Base-by-base conservation (phyloP, 495 filamentous ascomycete genomes). In the Acidomyces sp. region DNA sequence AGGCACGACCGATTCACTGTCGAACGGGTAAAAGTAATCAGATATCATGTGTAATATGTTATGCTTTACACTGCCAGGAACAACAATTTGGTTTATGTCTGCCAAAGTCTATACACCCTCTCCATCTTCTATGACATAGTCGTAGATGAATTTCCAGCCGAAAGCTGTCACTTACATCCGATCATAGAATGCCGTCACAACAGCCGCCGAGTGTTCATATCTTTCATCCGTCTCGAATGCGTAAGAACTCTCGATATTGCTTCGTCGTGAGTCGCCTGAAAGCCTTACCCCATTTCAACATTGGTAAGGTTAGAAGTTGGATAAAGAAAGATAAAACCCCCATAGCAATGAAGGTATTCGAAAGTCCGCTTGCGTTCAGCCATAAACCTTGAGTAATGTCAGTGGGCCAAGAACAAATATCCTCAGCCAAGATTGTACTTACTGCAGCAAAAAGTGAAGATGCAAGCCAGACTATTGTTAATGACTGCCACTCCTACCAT, bases 401-500 rank as follows among this genome's bases (percentile, higher is more conserved):
- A 24, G 10, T 38, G 10, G 6, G 17, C 6, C 17, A 17, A 16
- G 21, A 10, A 12, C 21, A 9, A 17, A 7, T 34, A 16, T 7
- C 32, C 7, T 34, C 9, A 34, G 11, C 9, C 7, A 9, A 21
- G 7, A n/a, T 9, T 15, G 12, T 3, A 41, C 39, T 41, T 35
- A 41, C 39, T 41, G 27, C 11, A 10, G 2, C 43, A 45, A 38
- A 61, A 61, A 2, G 58, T 61, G 39, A 61, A 58, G 24, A 61
- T 48, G 32, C 57, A 60, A 12, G 55, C 57, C 15, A 61, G 52
- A 11, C 54, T 55, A 37, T 61, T 61, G 42, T 61, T 61, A 43
- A 61, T 60, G 18, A 61, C 55, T 10, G 55, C 49, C 0, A 61
- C 56, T 10, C 58, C 56, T 6, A 59, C 58, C 58, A 61, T 61